Evolutionary conservation across 495 filamentous ascomycete species (phyloP).

Genomic region (Hypomontagnella monticulosa): DNA sequence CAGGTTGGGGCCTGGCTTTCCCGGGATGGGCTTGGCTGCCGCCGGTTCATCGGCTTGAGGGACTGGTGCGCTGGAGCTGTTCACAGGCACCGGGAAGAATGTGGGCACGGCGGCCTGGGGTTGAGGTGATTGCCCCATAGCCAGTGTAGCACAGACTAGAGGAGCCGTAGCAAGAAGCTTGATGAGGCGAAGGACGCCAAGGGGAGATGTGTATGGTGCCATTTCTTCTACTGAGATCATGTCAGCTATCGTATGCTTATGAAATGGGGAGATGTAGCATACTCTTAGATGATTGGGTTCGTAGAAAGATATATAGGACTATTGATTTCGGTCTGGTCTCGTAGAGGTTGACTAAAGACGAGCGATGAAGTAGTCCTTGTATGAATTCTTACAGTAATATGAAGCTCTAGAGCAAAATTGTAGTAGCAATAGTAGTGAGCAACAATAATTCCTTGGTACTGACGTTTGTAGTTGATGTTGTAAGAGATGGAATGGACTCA

Average conservation of each 20-base stretch:
- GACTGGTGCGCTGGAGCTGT: not conserved
- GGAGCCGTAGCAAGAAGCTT: conserved; percentile 9
- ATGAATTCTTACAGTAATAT: conserved; percentile 21
- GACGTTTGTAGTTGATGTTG: conserved; percentile 16
- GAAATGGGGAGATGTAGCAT: not conserved
- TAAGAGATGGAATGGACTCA: conserved; percentile 4
- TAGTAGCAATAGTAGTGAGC: conserved; percentile 13
- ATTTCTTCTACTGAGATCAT: conserved; percentile 2
- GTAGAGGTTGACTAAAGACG: not conserved
- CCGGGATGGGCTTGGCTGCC: not conserved
- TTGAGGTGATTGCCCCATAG: not conserved
- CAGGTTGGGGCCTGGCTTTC: conserved; percentile 9
- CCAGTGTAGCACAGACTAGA: not conserved
- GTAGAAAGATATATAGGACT: not conserved
- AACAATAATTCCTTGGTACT: conserved; percentile 16
- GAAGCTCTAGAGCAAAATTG: conserved; percentile 11
- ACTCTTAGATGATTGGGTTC: not conserved
- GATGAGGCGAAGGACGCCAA: conserved; percentile 2
- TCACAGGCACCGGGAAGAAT: not conserved
- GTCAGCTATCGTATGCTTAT: not conserved
- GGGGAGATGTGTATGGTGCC: conserved; percentile 5
- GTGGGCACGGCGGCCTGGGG: not conserved
- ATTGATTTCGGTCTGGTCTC: not conserved
- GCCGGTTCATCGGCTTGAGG: not conserved
- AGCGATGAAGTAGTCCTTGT: not conserved